Percentiles rank a stretch among this genome's conserved stretches.
Evolutionary conservation across 306 rosid species (phyloP).

Genomic region (Macrotyloma uniflorum): DNA sequence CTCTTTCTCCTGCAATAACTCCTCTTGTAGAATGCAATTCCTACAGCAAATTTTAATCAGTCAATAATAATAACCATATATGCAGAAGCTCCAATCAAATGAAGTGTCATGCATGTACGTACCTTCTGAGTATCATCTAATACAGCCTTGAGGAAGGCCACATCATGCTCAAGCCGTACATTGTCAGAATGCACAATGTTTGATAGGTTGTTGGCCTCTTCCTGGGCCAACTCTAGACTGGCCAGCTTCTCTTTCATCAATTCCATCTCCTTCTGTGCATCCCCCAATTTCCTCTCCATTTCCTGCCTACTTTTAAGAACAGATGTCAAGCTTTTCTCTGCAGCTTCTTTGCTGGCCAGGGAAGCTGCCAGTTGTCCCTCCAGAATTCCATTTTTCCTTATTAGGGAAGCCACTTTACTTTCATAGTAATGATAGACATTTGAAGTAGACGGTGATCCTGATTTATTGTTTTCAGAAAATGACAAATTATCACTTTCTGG

Average conservation of each 20-base stretch:
- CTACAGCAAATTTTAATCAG: conserved; percentile 46
- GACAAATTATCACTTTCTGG: conserved; percentile 49
- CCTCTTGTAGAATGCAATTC: conserved; percentile 98
- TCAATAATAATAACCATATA: background rate
- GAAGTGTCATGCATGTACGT: background rate
- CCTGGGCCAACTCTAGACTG: conserved; percentile 81
- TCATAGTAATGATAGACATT: conserved; percentile 73
- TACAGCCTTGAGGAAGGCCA: conserved; percentile 97
- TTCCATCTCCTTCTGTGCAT: conserved; percentile 69
- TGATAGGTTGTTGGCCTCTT: conserved; percentile 83
- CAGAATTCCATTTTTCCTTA: conserved; percentile 78
- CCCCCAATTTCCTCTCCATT: conserved; percentile 71
- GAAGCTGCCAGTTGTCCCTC: conserved; percentile 89
- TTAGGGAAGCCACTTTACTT: conserved; percentile 66
- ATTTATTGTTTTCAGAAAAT: conserved; percentile 61
- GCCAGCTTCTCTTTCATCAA: conserved; percentile 75
- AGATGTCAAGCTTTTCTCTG: conserved; percentile 71
- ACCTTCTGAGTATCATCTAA: conserved; percentile 97
- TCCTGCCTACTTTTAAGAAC: conserved; percentile 80
- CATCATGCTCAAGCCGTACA: conserved; percentile 90
- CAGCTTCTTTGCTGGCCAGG: conserved; percentile 69
- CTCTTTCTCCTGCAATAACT: conserved; percentile 85
- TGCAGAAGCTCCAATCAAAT: background rate
- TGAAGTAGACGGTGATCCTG: conserved; percentile 63
- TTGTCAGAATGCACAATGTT: conserved; percentile 91